These are phyloP conservation scores for Pseudocercospora pini-densiflorae DNA, from an alignment of 2,329 filamentous ascomycete genomes.

Conservation along the genomic window DNA sequence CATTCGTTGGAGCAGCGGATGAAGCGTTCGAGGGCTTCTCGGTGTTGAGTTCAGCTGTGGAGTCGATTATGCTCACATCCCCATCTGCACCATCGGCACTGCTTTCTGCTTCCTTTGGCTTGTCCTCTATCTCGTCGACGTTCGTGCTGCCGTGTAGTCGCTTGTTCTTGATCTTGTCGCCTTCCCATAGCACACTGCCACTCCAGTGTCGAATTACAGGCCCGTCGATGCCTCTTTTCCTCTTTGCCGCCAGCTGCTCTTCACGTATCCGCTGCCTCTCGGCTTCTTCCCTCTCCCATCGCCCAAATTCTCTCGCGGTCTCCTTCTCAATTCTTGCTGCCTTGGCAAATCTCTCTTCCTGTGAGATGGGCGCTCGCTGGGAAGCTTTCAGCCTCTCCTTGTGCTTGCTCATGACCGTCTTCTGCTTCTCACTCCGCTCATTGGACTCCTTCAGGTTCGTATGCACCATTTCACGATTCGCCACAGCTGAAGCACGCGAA, in stretches of 20 bases:
- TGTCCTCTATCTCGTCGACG: constrained; percentile 34
- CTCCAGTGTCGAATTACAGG: constrained; percentile 94
- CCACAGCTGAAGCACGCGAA: constrained; percentile 64
- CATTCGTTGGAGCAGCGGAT: constrained; percentile 11
- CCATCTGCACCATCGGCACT: constrained; percentile 59
- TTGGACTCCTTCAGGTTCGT: constrained; percentile 72
- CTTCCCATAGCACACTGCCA: constrained; percentile 81
- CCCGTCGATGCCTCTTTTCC: constrained; percentile 83
- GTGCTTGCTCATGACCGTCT: constrained; percentile 66
- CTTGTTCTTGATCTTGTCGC: constrained; percentile 70
- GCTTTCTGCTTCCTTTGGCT: constrained; percentile 23
- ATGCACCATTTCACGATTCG: constrained; percentile 62
- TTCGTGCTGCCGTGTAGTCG: constrained; percentile 41
- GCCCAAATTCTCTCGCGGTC: constrained; percentile 81
- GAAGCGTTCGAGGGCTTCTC: constrained; percentile 14
- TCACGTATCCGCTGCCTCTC: constrained; percentile 81
- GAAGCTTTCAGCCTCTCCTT: constrained; percentile 67
- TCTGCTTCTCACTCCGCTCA: constrained; percentile 68
- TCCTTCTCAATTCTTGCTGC: constrained; percentile 71
- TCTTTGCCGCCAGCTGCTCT: constrained; percentile 82
- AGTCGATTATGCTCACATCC: constrained; percentile 36
- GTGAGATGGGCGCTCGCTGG: constrained; percentile 82
- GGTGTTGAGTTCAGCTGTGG: constrained; percentile 3
- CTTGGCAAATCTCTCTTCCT: constrained; percentile 67
- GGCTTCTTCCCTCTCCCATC: constrained; percentile 93